A percentile compares a stretch with the other conserved stretches of the same genome.
Evolutionary conservation across 1,284 basidiomycete genomes (phyloP).

Genomic region (Cryptococcus sp.): DNA sequence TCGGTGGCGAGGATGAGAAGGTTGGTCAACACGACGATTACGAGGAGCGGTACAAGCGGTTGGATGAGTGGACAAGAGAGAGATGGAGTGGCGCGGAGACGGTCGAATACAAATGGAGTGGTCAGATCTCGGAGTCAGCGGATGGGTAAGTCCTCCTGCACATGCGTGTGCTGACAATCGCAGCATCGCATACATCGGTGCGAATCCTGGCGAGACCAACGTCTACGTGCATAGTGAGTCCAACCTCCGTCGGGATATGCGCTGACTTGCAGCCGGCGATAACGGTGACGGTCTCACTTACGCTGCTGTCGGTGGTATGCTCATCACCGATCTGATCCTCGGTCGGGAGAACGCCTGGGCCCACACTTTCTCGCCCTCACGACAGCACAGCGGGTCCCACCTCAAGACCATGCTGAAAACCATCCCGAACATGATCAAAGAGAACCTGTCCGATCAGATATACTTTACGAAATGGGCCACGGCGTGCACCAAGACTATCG

Average conservation of each 20-base stretch:
- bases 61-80: slow-evolving; percentile 25
- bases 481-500: slow-evolving; percentile 25
- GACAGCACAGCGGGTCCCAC: slow-evolving; percentile 23
- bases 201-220: slow-evolving; percentile 22
- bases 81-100: slow-evolving; percentile 16
- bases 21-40: slow-evolving; percentile 29
- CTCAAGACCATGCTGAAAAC: slow-evolving; percentile 14
- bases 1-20: slow-evolving; percentile 31
- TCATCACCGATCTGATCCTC: slow-evolving; percentile 22
- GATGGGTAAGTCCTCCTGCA: slow-evolving; percentile 18
- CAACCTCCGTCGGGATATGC: background rate
- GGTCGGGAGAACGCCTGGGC: slow-evolving; percentile 19
- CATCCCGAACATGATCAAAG: slow-evolving; percentile 22
- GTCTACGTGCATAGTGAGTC: slow-evolving; percentile 27
- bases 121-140: slow-evolving; percentile 23
- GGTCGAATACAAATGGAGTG: slow-evolving; percentile 27
- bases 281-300: slow-evolving; percentile 31
- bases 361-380: slow-evolving; percentile 25
- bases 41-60: slow-evolving; percentile 20
- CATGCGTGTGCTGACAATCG: background rate
- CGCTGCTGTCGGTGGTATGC: slow-evolving; percentile 26
- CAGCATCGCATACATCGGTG: slow-evolving; percentile 27
- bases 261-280: slow-evolving; percentile 22
- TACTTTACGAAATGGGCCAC: slow-evolving; percentile 26
- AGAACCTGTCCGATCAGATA: slow-evolving; percentile 26